These are phyloP conservation scores for Sequoiadendron giganteum DNA, from an alignment of 75 land plant species.

Conservation along the genomic window DNA sequence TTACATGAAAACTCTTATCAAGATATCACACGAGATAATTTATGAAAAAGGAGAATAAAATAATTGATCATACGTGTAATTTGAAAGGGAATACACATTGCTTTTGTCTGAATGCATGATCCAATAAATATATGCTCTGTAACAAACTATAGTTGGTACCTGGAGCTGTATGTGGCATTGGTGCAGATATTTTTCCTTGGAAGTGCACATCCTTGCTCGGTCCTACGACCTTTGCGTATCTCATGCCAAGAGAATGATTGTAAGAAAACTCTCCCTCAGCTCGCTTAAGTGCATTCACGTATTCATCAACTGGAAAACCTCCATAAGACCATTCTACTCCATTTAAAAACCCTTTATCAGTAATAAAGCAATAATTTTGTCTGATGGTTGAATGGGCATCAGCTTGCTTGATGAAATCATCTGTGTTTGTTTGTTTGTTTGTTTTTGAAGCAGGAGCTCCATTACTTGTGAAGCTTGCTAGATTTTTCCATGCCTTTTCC, in stretches of 20 bases:
- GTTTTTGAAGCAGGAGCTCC: constrained; percentile 6
- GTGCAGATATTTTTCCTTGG: background rate
- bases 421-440: no score
- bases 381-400: constrained; percentile 10
- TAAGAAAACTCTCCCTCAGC: constrained; percentile 84
- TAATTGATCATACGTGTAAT: constrained; percentile 32
- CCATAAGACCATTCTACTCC: constrained; percentile 88
- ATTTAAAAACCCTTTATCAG: constrained; percentile 53
- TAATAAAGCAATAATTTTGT: constrained; percentile 54
- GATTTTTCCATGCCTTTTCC: constrained; percentile 51
- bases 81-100: constrained; percentile 55
- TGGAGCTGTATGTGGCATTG: background rate
- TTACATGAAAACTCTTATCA: background rate
- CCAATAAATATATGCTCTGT: constrained; percentile 92
- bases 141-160: constrained; percentile 1
- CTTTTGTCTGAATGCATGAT: constrained; percentile 88
- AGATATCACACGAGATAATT: background rate
- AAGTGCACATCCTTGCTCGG: background rate
- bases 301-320: constrained; percentile 79
- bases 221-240: background rate
- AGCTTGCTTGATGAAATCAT: constrained; percentile 12
- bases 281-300: constrained; percentile 72
- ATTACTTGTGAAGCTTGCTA: constrained; percentile 25
- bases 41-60: background rate
- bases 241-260: constrained; percentile 78